Conservation (phyloP, 257 asterid species). For the Fraxinus anomala region DNA sequence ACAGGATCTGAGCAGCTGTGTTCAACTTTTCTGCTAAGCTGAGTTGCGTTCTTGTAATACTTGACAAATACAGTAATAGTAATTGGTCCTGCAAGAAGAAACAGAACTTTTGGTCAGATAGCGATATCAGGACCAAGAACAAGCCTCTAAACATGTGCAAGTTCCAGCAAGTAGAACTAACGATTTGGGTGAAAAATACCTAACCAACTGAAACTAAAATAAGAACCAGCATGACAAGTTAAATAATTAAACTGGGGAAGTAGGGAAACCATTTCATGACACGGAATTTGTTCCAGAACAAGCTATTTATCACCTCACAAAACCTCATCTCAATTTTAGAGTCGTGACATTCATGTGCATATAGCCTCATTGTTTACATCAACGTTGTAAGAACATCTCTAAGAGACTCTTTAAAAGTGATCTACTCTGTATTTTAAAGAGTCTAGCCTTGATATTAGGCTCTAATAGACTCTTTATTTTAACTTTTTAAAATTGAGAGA, state of each 20-base stretch:
- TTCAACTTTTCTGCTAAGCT: slow-evolving; percentile 84
- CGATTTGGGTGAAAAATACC: not conserved
- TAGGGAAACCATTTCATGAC: no score
- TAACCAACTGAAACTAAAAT: not conserved
- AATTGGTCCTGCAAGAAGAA: slow-evolving; percentile 69
- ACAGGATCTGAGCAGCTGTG: slow-evolving; percentile 93
- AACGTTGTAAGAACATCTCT: no score
- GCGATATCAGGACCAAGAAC: not conserved
- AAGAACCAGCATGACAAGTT: not conserved
- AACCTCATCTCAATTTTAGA: no score
- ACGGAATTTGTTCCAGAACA: no score
- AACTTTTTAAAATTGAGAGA: no score
- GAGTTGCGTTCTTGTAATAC: slow-evolving; percentile 98
- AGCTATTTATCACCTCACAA: no score
- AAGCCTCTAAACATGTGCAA: not conserved
- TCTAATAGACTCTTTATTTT: no score
- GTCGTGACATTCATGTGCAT: no score
- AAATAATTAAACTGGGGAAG: not conserved
- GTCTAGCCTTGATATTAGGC: no score
- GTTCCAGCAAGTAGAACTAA: not conserved
- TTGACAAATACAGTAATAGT: slow-evolving; percentile 76
- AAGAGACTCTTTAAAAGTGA: no score
- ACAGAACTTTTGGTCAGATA: not conserved
- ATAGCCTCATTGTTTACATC: no score
- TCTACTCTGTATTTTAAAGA: no score